Conservation (phyloP, 2,329 filamentous ascomycete genomes). For the Dothideomycetes sp. region DNA sequence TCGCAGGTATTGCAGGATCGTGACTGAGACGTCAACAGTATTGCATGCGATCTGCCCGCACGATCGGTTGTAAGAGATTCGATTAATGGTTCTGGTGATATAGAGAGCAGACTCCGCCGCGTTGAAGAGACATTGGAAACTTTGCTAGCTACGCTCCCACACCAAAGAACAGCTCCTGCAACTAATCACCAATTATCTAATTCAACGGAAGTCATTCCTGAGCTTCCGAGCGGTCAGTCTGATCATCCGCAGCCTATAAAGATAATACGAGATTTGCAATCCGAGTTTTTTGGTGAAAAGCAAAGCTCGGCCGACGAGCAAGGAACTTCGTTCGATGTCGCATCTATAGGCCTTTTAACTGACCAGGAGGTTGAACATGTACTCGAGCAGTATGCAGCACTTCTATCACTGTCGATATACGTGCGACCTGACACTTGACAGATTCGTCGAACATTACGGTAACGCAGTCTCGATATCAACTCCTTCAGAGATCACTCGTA, state of each 20-base stretch:
- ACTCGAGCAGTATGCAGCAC: not conserved
- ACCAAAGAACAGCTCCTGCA: not conserved
- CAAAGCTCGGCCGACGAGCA: not conserved
- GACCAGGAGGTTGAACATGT: not conserved
- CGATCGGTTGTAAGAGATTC: no score
- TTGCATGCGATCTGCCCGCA: not conserved
- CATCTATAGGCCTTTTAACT: conserved; percentile 1
- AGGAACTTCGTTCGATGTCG: not conserved
- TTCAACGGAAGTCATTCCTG: not conserved
- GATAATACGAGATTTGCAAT: conserved; percentile 6
- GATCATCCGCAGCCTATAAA: conserved; percentile 6
- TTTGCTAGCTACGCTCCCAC: conserved; percentile 1
- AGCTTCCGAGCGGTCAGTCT: not conserved
- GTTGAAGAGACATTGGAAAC: conserved; percentile 1
- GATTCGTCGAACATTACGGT: conserved; percentile 4
- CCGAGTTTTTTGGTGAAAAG: not conserved
- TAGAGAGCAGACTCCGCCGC: conserved; percentile 1
- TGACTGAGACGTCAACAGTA: not conserved
- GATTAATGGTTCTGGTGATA: not conserved
- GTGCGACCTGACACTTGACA: not conserved
- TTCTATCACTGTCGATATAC: not conserved
- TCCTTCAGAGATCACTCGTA: not conserved
- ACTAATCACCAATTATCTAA: not conserved
- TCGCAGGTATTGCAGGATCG: conserved; percentile 1
- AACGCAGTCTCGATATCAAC: conserved; percentile 1